These are phyloP conservation scores for Monascus ruber DNA, from an alignment of 2,329 filamentous ascomycete species.

Conservation along the genomic window DNA sequence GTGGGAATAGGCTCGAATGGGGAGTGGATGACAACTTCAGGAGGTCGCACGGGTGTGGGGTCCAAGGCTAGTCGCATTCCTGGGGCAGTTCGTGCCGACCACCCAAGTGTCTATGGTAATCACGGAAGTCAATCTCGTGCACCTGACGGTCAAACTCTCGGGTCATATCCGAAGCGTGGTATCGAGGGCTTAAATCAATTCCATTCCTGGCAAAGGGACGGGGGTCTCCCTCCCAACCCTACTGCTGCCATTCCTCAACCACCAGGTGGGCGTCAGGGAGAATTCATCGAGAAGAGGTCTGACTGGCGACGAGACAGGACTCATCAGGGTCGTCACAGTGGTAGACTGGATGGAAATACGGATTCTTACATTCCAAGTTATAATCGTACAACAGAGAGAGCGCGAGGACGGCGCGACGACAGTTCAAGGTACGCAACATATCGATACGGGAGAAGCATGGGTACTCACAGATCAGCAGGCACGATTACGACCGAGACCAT, in stretches of 20 bases:
- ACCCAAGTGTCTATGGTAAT: constrained; percentile 14
- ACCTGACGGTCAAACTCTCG: background rate
- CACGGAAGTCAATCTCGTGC: constrained; percentile 11
- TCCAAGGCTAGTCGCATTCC: constrained; percentile 25
- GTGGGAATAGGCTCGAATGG: constrained; percentile 61
- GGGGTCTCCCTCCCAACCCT: constrained; percentile 27
- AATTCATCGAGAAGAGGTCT: constrained; percentile 15
- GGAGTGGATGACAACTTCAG: constrained; percentile 36
- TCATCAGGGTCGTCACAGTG: constrained; percentile 12
- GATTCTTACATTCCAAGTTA: constrained; percentile 31
- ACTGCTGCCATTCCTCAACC: constrained; percentile 19
- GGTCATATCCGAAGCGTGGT: constrained; percentile 9
- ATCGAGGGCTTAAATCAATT: constrained; percentile 13
- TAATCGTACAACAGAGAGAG: constrained; percentile 13
- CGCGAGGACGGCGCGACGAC: constrained; percentile 13
- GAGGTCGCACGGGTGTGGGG: constrained; percentile 17
- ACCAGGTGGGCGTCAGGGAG: constrained; percentile 15
- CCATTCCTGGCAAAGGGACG: constrained; percentile 18
- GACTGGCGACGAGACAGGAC: constrained; percentile 21
- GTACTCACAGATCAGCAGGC: constrained; percentile 8
- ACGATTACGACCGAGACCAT: constrained; percentile 19
- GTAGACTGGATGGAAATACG: constrained; percentile 14
- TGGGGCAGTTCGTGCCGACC: constrained; percentile 19
- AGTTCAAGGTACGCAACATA: constrained; percentile 10
- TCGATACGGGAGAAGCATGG: constrained; percentile 10